Percentiles rank a stretch among this genome's conserved stretches.
phyloP scores from a whole-genome alignment of 306 rosid genomes.

The Parietaria judaica region DNA sequence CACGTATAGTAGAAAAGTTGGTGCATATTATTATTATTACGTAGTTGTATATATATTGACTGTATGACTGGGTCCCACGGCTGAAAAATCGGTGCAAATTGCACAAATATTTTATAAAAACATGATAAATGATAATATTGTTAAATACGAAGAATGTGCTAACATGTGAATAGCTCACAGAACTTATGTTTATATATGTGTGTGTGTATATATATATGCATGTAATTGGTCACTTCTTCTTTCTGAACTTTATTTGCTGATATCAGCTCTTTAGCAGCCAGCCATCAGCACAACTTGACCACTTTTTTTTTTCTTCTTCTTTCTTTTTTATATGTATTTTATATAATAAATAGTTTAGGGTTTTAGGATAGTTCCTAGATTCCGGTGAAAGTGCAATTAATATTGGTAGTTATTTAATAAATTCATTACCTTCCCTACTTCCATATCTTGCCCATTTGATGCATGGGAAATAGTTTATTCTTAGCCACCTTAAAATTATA shows the following conservation, averaged over 20 bases:
- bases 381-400: background rate
- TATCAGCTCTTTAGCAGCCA: background rate
- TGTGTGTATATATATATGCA: background rate
- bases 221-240: background rate
- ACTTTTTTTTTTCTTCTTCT: background rate
- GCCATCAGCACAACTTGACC: background rate
- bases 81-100: constrained; percentile 8
- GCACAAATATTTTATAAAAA: background rate
- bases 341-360: too few relatives aligned
- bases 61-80: constrained; percentile 11
- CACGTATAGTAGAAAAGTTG: background rate
- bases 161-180: background rate
- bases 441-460: background rate
- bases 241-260: background rate
- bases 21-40: background rate
- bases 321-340: too few relatives aligned
- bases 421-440: background rate
- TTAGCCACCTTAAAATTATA: too few relatives aligned
- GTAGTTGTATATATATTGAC: too few relatives aligned
- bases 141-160: constrained; percentile 6
- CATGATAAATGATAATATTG: constrained; percentile 4
- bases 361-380: background rate
- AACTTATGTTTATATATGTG: too few relatives aligned
- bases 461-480: background rate
- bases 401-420: background rate